These are phyloP conservation scores for Suillus fuscotomentosus DNA, from an alignment of 768 basidiomycete genomes.

Conservation along the genomic window DNA sequence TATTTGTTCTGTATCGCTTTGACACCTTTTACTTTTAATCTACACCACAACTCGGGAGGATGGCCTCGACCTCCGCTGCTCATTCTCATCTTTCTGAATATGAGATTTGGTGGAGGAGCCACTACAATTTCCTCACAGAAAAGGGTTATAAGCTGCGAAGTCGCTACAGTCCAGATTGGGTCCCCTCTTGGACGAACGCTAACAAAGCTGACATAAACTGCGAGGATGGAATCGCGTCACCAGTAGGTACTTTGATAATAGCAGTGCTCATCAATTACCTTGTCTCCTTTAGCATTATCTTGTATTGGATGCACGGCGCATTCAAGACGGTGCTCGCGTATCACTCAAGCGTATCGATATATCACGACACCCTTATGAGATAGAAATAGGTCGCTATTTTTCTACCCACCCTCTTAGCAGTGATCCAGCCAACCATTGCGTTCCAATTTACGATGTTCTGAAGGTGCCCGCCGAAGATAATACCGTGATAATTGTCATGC, in stretches of 20 bases:
- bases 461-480: background rate
- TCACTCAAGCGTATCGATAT: background rate
- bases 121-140: slow-evolving; percentile 10
- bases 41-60: background rate
- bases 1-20: too few species aligned
- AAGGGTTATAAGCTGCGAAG: slow-evolving; percentile 17
- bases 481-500: slow-evolving; percentile 24
- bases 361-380: slow-evolving; percentile 14
- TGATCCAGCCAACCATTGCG: slow-evolving; percentile 20
- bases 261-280: background rate
- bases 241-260: background rate
- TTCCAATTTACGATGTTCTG: slow-evolving; percentile 21
- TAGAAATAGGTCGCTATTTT: slow-evolving; percentile 2
- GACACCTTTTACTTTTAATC: too few species aligned
- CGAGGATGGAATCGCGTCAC: background rate
- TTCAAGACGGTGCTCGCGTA: slow-evolving; percentile 15
- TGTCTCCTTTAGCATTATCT: background rate
- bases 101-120: slow-evolving; percentile 6
- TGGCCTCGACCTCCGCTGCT: background rate
- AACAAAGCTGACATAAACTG: slow-evolving; percentile 1
- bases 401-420: background rate
- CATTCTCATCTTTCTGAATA: background rate
- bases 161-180: slow-evolving; percentile 18
- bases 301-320: background rate
- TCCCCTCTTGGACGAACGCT: slow-evolving; percentile 17